Evolutionary conservation across 1,139 yeast species (phyloP), one percentile per base, ranked within the genome.

Genomic region (Debaryomyces sp.): DNA sequence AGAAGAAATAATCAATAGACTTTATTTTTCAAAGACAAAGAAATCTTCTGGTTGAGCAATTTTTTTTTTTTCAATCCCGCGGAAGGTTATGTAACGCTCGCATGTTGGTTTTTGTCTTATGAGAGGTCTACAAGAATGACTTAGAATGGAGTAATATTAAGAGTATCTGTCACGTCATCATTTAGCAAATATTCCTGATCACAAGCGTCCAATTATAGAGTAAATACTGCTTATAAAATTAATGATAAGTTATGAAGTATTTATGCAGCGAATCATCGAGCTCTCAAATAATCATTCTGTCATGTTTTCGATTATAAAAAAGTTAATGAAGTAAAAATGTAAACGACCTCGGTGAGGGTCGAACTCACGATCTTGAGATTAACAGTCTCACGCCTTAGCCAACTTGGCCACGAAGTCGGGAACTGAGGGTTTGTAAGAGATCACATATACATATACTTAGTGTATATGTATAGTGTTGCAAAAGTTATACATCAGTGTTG

Each of bases 351-450:
- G 43, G 26, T 29, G 43, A 29, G 43, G 36, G 34, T 40, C 43
- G 43, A 40, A 40, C 43, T 40, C 43, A 65, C 72, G 72, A 67
- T 67, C 71, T 68, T 64, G 66, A 60, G 72, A 68, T 68, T 68
- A 68, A 67, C 72, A 68, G 73, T 68, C 72, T 59, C 64, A 68
- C 72, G 73, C 73, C 73, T 68, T 68, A 68, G 60, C 73, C 73
- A 68, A 57, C 72, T 68, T 68, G 73, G 72, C 72, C 72, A 68
- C 72, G 72, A 59, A 68, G 71, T 65, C 72, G 1, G 7, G n/a
- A 34, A 15, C 35, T 32, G 35, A 32, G 35, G 35, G n/a, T n/a
- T n/a, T n/a, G n/a, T n/a, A n/a, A n/a, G n/a, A n/a, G n/a, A n/a
- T n/a, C n/a, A n/a, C n/a, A n/a, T n/a, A n/a, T n/a, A n/a, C n/a